These are phyloP conservation scores for Termitomyces sp. DNA, from an alignment of 1,284 basidiomycete genomes.

Conservation along the genomic window DNA sequence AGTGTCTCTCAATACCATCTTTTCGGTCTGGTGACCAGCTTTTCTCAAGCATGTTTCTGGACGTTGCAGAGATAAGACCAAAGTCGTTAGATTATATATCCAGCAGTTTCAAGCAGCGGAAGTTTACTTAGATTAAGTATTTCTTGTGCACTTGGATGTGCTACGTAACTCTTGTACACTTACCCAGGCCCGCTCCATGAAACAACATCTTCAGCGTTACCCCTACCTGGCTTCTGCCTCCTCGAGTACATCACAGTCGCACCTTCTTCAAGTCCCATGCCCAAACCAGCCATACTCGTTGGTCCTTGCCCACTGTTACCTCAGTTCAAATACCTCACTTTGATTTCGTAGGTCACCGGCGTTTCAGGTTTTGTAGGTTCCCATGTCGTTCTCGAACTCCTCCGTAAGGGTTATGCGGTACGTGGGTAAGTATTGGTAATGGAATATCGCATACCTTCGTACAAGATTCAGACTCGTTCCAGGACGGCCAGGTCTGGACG, in stretches of 20 bases:
- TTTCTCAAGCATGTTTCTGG: neutral
- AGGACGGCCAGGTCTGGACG: constrained; percentile 6
- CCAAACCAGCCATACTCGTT: neutral
- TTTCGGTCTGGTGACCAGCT: constrained; percentile 8
- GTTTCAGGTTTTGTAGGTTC: constrained; percentile 18
- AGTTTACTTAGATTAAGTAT: too few relatives aligned
- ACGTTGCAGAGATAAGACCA: too few relatives aligned
- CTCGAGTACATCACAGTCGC: neutral
- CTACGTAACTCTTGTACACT: too few relatives aligned
- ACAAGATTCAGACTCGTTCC: neutral
- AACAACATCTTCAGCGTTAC: too few relatives aligned
- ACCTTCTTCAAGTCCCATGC: neutral
- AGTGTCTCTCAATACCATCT: constrained; percentile 5
- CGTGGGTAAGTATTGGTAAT: constrained; percentile 4
- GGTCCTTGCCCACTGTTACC: neutral
- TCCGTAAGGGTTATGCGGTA: constrained; percentile 8
- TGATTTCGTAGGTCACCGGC: constrained; percentile 16
- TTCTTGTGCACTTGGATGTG: too few relatives aligned
- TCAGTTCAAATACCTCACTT: neutral
- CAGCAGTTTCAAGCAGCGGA: too few relatives aligned
- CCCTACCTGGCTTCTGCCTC: neutral
- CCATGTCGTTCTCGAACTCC: constrained; percentile 9
- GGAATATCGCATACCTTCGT: neutral
- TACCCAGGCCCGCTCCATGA: too few relatives aligned
- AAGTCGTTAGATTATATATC: too few relatives aligned